These are phyloP conservation scores for Thuja plicata DNA, from an alignment of 83 land plant species.

Conservation along the genomic window DNA sequence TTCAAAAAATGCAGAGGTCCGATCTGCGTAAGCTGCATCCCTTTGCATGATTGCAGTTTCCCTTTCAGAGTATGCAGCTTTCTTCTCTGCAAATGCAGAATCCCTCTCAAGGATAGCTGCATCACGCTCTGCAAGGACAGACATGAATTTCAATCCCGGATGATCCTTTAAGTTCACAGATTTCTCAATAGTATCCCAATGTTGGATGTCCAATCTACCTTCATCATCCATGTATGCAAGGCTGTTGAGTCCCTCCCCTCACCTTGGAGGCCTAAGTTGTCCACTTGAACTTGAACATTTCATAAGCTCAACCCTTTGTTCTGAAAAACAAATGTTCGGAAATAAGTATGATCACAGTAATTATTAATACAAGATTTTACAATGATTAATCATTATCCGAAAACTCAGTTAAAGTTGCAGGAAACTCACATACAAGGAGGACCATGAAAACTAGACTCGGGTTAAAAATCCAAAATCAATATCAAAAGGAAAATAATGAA, in stretches of 20 bases:
- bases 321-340: background rate
- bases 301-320: background rate
- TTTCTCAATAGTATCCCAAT: conserved; percentile 58
- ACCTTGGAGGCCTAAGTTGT: background rate
- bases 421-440: background rate
- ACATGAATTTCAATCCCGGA: conserved; percentile 55
- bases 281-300: background rate
- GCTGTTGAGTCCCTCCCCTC: background rate
- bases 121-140: conserved; percentile 43
- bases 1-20: conserved; percentile 40
- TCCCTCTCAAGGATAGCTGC: conserved; percentile 34
- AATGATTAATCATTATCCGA: background rate
- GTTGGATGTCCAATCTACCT: conserved; percentile 45
- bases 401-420: background rate
- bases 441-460: background rate
- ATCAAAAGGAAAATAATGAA: background rate
- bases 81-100: conserved; percentile 32
- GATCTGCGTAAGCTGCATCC: conserved; percentile 41
- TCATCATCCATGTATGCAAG: conserved; percentile 60
- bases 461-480: background rate
- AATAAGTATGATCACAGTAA: background rate
- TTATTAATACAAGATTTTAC: background rate
- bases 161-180: conserved; percentile 31
- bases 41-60: conserved; percentile 25
- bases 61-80: conserved; percentile 23